Conservation (phyloP, 2,329 filamentous ascomycete genomes). For the Hymenoscyphus fructigenus region DNA sequence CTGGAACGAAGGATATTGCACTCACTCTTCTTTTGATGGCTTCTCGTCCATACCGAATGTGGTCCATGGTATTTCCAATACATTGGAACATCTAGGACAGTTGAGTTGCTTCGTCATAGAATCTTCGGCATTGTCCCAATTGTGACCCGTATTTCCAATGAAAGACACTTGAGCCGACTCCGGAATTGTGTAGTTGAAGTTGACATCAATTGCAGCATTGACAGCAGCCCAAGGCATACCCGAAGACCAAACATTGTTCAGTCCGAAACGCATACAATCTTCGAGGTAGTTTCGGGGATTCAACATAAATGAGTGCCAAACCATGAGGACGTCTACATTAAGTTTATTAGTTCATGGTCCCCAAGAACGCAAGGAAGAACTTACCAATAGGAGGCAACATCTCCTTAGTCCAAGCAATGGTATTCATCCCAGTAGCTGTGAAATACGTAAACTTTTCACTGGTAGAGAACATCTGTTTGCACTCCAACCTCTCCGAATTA, state of each 20-base stretch:
- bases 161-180: constrained; percentile 48
- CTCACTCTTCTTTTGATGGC: constrained; percentile 38
- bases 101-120: constrained; percentile 45
- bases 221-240: constrained; percentile 67
- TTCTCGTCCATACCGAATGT: constrained; percentile 44
- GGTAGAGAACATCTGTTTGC: constrained; percentile 25
- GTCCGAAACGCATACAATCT: constrained; percentile 62
- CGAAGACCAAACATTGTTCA: constrained; percentile 56
- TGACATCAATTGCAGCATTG: constrained; percentile 55
- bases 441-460: constrained; percentile 20
- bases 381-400: constrained; percentile 60
- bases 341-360: constrained; percentile 17
- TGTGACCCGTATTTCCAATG: constrained; percentile 45
- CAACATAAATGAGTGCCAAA: constrained; percentile 77
- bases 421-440: constrained; percentile 16
- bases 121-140: constrained; percentile 62
- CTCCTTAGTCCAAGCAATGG: constrained; percentile 40
- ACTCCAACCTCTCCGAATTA: constrained; percentile 28
- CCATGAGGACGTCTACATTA: constrained; percentile 67
- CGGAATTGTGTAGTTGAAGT: constrained; percentile 56
- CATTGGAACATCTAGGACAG: constrained; percentile 54
- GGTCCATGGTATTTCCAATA: constrained; percentile 58
- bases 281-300: constrained; percentile 75
- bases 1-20: constrained; percentile 5
- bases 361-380: constrained; percentile 39